Percentiles rank a stretch among this genome's conserved stretches.
Conservation (phyloP, 192 early-diverging fungal genomes). For the Entomortierella beljakovae region DNA sequence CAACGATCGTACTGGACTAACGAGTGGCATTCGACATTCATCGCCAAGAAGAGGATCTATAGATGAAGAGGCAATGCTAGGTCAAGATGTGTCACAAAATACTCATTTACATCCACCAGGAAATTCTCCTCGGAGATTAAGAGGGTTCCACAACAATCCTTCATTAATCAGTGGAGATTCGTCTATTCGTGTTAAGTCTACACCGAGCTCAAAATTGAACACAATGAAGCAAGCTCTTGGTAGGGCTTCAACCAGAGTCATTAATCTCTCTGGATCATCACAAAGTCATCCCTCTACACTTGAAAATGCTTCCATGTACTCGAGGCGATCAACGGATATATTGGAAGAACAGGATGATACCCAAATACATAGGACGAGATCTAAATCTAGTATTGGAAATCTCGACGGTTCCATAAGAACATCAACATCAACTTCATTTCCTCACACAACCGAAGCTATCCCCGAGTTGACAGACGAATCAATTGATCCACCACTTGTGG, state of each 20-base stretch:
- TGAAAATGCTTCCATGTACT: background rate
- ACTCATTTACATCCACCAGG: constrained; percentile 13
- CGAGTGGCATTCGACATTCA: background rate
- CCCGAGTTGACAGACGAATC: background rate
- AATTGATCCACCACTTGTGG: constrained; percentile 36
- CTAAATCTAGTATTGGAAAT: background rate
- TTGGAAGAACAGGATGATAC: background rate
- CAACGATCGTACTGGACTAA: constrained; percentile 39
- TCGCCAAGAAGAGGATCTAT: too few species aligned
- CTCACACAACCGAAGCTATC: background rate
- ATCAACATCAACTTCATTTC: background rate
- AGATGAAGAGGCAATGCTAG: constrained; percentile 21
- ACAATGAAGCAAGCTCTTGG: constrained; percentile 37
- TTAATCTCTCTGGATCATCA: constrained; percentile 32
- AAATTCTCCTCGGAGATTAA: constrained; percentile 3
- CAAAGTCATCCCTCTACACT: background rate
- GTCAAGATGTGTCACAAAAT: background rate
- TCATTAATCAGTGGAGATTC: constrained; percentile 16
- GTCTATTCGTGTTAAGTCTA: constrained; percentile 7
- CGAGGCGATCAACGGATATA: background rate
- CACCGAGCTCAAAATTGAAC: constrained; percentile 8
- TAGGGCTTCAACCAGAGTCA: constrained; percentile 46
- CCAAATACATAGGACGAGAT: constrained; percentile 1
- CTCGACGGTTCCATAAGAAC: background rate
- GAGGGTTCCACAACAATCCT: constrained; percentile 20